Evolutionary conservation across 208 protist species (phyloP).

Genomic region (Wallacemonas collosoma): DNA sequence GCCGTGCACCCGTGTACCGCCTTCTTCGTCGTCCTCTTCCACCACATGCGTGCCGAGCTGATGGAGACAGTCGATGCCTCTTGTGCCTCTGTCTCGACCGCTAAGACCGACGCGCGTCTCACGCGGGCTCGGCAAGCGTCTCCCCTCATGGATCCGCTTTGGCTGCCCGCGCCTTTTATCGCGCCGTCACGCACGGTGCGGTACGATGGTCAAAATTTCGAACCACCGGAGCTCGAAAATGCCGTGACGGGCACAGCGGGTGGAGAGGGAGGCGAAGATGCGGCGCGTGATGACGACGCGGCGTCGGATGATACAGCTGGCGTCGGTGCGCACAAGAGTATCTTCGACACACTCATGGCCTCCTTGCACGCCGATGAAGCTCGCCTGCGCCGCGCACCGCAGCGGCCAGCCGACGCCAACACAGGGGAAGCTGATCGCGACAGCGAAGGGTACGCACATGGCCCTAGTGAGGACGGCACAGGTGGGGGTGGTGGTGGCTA

Average conservation of each 20-base stretch:
- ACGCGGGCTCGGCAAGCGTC: not conserved
- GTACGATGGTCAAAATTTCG: not conserved
- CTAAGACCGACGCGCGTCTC: not conserved
- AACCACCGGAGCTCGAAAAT: not conserved
- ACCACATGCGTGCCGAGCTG: constrained; percentile 21
- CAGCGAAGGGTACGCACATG: not conserved
- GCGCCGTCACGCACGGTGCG: not conserved
- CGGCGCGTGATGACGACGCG: not conserved
- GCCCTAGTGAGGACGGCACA: not conserved
- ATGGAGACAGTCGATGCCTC: not conserved
- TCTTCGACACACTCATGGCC: constrained; percentile 24
- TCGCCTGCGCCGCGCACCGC: not conserved
- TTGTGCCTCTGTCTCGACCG: too few species aligned
- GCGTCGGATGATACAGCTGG: not conserved
- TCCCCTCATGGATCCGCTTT: constrained; percentile 7
- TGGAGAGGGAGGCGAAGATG: too few species aligned
- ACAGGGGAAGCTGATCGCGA: too few species aligned
- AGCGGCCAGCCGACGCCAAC: too few species aligned
- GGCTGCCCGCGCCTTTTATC: not conserved
- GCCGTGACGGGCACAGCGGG: not conserved
- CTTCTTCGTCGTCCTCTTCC: constrained; percentile 29
- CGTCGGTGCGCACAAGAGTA: constrained; percentile 22
- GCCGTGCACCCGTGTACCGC: constrained; percentile 27
- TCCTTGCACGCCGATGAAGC: constrained; percentile 3
- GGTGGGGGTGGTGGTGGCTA: not conserved